phyloP scores from a whole-genome alignment of 257 asterid species.

The Solanum piurae region DNA sequence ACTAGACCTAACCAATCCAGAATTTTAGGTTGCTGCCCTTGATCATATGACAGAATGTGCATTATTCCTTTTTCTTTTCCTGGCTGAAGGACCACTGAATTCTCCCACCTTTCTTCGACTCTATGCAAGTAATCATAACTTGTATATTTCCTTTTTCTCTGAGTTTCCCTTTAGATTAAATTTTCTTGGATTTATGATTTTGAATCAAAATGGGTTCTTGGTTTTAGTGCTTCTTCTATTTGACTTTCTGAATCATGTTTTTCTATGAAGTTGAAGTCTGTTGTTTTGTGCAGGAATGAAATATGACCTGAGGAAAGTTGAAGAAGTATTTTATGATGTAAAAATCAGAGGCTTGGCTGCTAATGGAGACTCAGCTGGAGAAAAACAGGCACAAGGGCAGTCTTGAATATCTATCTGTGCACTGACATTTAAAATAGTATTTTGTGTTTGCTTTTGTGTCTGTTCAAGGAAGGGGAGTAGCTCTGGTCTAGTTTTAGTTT shows the following conservation, averaged over 20 bases:
- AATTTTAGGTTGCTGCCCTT: too few relatives aligned
- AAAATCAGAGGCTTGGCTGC: slow-evolving; percentile 76
- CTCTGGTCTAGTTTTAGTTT: not conserved
- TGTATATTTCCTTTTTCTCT: not conserved
- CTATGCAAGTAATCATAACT: not conserved
- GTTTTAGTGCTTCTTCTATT: not conserved
- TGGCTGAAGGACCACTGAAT: not conserved
- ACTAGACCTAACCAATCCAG: too few relatives aligned
- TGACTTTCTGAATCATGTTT: not conserved
- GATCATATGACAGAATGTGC: not conserved
- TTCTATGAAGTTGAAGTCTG: too few relatives aligned
- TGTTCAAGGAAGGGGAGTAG: not conserved
- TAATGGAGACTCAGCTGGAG: slow-evolving; percentile 20
- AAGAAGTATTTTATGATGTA: slow-evolving; percentile 85
- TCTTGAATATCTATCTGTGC: slow-evolving; percentile 3
- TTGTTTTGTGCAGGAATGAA: slow-evolving; percentile 65
- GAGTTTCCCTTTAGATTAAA: not conserved
- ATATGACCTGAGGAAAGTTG: slow-evolving; percentile 83
- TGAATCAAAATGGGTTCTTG: not conserved
- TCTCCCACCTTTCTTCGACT: not conserved
- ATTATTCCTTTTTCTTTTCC: not conserved
- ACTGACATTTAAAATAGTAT: not conserved
- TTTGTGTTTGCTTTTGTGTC: not conserved
- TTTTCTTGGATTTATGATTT: not conserved
- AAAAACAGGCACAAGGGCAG: slow-evolving; percentile 20